Evolutionary conservation across 768 basidiomycete species (phyloP), one percentile per base, ranked within the genome.

Genomic region (Dacryopinax primogenitus): DNA sequence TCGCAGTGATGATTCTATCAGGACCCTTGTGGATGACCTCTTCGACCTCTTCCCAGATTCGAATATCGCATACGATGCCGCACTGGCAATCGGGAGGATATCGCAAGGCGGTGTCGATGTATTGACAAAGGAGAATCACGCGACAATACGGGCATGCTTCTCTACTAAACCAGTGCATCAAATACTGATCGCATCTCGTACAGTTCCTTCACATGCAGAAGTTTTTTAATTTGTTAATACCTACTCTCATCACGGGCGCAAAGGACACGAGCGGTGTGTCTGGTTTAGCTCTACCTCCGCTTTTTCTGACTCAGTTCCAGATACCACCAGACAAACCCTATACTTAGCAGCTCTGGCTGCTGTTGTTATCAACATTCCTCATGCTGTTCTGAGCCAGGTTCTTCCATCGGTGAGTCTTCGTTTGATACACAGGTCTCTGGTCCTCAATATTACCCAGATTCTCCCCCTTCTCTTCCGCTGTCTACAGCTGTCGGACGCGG

Each of bases 401-500:
- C 26, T 58, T 34, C 45, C 36, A 12, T 21, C 30, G 7, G 58
- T 34, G 61, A 34, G 63, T 36, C 9, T 23, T 36, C 1, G 26
- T 30, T 26, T 18, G 33, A 32, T 4, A 45, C 41, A 7, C n/a
- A 1, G 21, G 63, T 37, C 18, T 30, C 18, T 28, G 32, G 30
- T 15, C 9, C 26, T 62, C 21, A 23, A 34, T 64, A n/a, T 58
- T 18, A 32, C 37, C 18, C 65, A 87, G 87, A 82, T 62, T 70
- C 80, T 1, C 72, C 93, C 96, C 0, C 80, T 97, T 15, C 79
- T 99, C 3, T 77, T 99, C 44, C 88, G 88, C 16, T 88, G 91
- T 2, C 82, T 98, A 18, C 85, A 89, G 41, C 76, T 96, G 2
- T 83, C 86, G 2, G 86, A 92, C 72, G 74, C 82, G 9, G 80